A percentile compares a stretch with the other conserved stretches of the same genome.
These are phyloP conservation scores for Diplodia corticola DNA, from an alignment of 2,329 filamentous ascomycete genomes.

Conservation along the genomic window DNA sequence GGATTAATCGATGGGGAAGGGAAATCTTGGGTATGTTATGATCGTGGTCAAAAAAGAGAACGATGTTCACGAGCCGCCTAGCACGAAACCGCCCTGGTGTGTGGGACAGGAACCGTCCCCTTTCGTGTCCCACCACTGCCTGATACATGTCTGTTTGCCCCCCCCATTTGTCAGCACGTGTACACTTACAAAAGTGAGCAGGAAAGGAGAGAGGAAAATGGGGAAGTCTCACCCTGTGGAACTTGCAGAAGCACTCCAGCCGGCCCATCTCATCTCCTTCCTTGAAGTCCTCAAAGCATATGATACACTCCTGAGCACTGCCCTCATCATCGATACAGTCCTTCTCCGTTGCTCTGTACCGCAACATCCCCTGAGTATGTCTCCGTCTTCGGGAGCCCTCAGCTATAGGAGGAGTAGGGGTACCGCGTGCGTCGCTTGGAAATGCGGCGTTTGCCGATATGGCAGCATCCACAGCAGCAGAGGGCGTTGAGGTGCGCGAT, in stretches of 20 bases:
- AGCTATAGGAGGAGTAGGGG: background rate
- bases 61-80: background rate
- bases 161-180: background rate
- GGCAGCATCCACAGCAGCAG: background rate
- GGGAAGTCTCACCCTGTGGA: constrained; percentile 52
- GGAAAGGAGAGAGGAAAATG: constrained; percentile 12
- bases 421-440: background rate
- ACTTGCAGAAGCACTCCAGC: constrained; percentile 65
- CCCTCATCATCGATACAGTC: constrained; percentile 59
- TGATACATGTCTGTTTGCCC: constrained; percentile 52
- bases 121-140: constrained; percentile 60
- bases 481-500: constrained; percentile 7
- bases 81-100: constrained; percentile 47
- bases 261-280: constrained; percentile 60
- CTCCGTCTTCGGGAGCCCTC: constrained; percentile 13
- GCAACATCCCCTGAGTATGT: constrained; percentile 43
- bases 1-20: background rate
- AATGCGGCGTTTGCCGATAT: background rate
- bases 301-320: constrained; percentile 58
- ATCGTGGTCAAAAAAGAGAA: background rate
- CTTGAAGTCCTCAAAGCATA: constrained; percentile 66
- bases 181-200: background rate
- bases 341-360: constrained; percentile 63
- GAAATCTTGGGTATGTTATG: background rate
- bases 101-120: constrained; percentile 60